Conservation (phyloP, 306 rosid genomes). For the Trifolium dubium region DNA sequence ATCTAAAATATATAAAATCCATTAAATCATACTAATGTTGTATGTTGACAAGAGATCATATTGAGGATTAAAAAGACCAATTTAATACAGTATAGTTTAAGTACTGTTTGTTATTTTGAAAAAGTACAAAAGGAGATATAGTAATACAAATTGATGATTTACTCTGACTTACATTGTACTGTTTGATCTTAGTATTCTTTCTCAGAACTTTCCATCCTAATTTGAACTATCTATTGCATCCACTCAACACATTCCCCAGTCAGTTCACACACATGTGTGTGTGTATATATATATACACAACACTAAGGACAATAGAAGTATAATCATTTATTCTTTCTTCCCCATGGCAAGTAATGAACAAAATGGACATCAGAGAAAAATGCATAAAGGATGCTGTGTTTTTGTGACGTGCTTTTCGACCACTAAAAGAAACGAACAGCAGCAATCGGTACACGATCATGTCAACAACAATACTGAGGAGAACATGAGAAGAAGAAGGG, state of each 20-base stretch:
- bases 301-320: not conserved
- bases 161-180: not conserved
- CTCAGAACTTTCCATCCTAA: not conserved
- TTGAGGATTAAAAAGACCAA: not conserved
- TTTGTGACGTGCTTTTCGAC: constrained; percentile 19
- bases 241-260: not conserved
- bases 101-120: too few species aligned
- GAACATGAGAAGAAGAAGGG: not conserved
- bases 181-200: not conserved
- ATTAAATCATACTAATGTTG: too few species aligned
- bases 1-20: too few species aligned
- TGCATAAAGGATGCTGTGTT: not conserved
- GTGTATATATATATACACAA: not conserved
- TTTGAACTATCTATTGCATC: not conserved
- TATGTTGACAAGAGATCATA: not conserved
- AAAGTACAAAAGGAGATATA: too few species aligned
- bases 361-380: constrained; percentile 3
- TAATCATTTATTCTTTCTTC: not conserved
- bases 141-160: not conserved
- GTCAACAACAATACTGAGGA: not conserved
- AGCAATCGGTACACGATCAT: not conserved
- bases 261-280: not conserved
- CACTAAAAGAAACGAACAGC: not conserved
- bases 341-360: not conserved
- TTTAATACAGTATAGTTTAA: not conserved